Percentiles rank a stretch among this genome's conserved stretches.
Evolutionary conservation across 768 basidiomycete genomes (phyloP).

Genomic region (Podaxis carcinomalis): DNA sequence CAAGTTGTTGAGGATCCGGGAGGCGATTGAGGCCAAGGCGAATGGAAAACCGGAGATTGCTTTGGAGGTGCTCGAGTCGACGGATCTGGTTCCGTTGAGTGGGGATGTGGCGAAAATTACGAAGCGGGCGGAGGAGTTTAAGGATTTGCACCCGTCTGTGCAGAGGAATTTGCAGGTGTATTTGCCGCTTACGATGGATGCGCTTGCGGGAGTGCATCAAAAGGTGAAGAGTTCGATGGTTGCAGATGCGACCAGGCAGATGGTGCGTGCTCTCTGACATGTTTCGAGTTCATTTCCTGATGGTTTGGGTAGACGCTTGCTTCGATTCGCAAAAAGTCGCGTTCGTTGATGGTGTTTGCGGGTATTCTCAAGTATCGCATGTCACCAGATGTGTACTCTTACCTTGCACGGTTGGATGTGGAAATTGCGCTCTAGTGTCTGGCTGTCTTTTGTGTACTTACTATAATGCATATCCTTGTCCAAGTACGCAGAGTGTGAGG

Average conservation of each 20-base stretch:
- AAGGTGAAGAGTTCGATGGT: constrained; percentile 66
- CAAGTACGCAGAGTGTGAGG: neutral
- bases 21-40: constrained; percentile 75
- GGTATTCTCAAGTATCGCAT: constrained; percentile 86
- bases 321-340: constrained; percentile 71
- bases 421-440: constrained; percentile 66
- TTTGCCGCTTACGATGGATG: constrained; percentile 89
- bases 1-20: constrained; percentile 72
- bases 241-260: constrained; percentile 72
- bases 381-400: constrained; percentile 87
- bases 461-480: constrained; percentile 10
- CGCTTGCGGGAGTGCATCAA: constrained; percentile 78
- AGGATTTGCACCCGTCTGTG: constrained; percentile 78
- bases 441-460: neutral
- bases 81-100: constrained; percentile 81
- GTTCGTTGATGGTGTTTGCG: constrained; percentile 85
- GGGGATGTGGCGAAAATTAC: constrained; percentile 85
- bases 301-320: constrained; percentile 49
- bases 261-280: constrained; percentile 41
- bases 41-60: constrained; percentile 70
- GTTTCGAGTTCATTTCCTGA: constrained; percentile 12
- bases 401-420: constrained; percentile 80
- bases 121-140: constrained; percentile 84
- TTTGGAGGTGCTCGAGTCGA: constrained; percentile 84
- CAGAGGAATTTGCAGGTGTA: constrained; percentile 88